phyloP scores from a whole-genome alignment of 2,329 filamentous ascomycete species.

The Scedosporium dehoogii region DNA sequence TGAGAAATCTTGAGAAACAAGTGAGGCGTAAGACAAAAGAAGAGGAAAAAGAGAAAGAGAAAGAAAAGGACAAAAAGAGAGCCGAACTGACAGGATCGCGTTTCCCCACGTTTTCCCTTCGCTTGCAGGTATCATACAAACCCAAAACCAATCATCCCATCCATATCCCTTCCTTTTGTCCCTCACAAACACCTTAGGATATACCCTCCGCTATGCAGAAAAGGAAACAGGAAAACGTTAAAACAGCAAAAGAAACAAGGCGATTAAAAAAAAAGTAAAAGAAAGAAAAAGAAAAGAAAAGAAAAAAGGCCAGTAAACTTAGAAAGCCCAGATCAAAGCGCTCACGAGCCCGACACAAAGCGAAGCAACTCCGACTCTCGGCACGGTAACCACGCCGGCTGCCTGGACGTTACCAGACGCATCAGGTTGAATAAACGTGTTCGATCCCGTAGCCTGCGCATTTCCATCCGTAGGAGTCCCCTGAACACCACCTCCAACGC shows the following conservation, averaged over 20 bases:
- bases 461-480: not conserved
- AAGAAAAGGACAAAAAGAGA: not conserved
- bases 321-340: not conserved
- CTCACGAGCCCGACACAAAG: not conserved
- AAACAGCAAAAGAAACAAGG: not conserved
- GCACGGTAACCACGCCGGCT: not conserved
- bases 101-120: not conserved
- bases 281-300: not conserved
- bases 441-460: not conserved
- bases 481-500: not conserved
- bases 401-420: not conserved
- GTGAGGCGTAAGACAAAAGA: not conserved
- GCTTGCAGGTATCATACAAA: not conserved
- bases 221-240: not conserved
- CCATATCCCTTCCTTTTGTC: not conserved
- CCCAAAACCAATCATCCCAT: not conserved
- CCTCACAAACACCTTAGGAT: not conserved
- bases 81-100: not conserved
- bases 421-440: not conserved
- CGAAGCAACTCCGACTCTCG: not conserved
- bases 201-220: not conserved
- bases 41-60: not conserved
- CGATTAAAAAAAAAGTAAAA: not conserved
- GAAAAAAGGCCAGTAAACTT: not conserved
- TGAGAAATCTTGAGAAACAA: not conserved